A percentile compares a stretch with the other conserved stretches of the same genome.
phyloP scores from a whole-genome alignment of 352 stramenopile species.

The Globisporangium nagaii region DNA sequence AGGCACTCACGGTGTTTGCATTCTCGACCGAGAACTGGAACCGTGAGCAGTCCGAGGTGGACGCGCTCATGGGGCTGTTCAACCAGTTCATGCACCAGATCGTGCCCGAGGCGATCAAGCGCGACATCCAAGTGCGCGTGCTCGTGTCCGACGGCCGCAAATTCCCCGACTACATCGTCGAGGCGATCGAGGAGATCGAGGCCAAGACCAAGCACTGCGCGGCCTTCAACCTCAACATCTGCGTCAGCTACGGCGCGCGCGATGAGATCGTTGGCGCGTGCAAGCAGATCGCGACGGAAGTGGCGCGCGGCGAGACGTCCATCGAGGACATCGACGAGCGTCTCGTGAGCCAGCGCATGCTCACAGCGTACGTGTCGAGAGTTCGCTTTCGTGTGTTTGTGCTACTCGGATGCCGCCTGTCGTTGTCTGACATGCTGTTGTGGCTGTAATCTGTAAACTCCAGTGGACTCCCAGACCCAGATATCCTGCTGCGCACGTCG shows the following conservation, averaged over 20 bases:
- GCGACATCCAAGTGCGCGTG: conserved; percentile 89
- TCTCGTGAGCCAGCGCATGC: conserved; percentile 62
- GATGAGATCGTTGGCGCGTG: conserved; percentile 93
- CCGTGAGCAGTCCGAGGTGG: conserved; percentile 83
- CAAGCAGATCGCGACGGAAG: conserved; percentile 83
- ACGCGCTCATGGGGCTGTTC: conserved; percentile 92
- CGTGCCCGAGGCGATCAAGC: conserved; percentile 86
- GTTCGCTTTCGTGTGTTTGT: background rate
- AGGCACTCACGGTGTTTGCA: conserved; percentile 92
- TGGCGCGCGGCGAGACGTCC: conserved; percentile 51
- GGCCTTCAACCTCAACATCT: conserved; percentile 80
- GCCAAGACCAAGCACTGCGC: conserved; percentile 81
- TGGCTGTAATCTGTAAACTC: conserved; percentile 14
- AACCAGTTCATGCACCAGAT: conserved; percentile 93
- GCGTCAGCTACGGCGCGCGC: conserved; percentile 93
- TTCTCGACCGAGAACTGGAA: conserved; percentile 98
- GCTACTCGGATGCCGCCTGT: background rate
- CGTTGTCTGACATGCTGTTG: background rate
- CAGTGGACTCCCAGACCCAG: conserved; percentile 86
- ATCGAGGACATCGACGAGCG: conserved; percentile 79
- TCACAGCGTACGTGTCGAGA: conserved; percentile 62
- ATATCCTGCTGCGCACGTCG: conserved; percentile 94
- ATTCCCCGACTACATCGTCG: conserved; percentile 58
- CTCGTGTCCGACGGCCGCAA: conserved; percentile 78
- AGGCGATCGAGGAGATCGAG: conserved; percentile 81